phyloP scores from a whole-genome alignment of 2,329 filamentous ascomycete genomes.

The Dactylellina leptospora region DNA sequence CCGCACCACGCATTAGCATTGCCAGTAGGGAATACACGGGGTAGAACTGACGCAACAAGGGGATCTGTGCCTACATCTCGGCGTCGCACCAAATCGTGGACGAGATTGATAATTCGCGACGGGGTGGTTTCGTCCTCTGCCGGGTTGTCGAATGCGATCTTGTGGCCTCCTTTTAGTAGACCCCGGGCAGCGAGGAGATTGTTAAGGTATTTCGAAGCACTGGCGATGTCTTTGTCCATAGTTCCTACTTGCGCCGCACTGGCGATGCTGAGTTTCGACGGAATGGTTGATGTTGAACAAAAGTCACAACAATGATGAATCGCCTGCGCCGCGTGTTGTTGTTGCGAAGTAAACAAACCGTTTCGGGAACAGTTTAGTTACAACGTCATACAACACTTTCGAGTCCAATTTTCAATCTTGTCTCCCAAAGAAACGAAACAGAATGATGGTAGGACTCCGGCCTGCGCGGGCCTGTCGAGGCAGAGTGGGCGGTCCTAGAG shows the following conservation, averaged over 20 bases:
- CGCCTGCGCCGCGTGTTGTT: constrained; percentile 21
- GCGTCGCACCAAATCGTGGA: constrained; percentile 90
- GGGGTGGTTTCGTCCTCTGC: constrained; percentile 69
- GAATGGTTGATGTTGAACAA: neutral
- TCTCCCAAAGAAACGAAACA: too few relatives aligned
- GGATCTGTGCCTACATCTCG: constrained; percentile 74
- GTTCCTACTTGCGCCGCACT: neutral
- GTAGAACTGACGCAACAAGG: neutral
- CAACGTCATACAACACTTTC: constrained; percentile 16
- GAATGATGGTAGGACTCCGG: neutral
- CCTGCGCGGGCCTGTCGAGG: neutral
- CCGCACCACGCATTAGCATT: constrained; percentile 22
- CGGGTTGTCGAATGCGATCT: constrained; percentile 83
- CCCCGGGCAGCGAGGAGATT: constrained; percentile 75
- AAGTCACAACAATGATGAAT: neutral
- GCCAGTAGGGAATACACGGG: neutral
- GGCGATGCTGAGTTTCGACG: neutral
- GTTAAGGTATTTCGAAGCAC: constrained; percentile 76
- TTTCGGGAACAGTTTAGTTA: neutral
- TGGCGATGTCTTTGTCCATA: constrained; percentile 66
- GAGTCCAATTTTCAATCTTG: too few relatives aligned
- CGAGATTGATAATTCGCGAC: constrained; percentile 84
- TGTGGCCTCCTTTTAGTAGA: constrained; percentile 72
- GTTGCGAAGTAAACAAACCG: constrained; percentile 42
- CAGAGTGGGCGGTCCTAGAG: neutral